phyloP scores from a whole-genome alignment of 2,329 filamentous ascomycete species.

The Periconia digitata region DNA sequence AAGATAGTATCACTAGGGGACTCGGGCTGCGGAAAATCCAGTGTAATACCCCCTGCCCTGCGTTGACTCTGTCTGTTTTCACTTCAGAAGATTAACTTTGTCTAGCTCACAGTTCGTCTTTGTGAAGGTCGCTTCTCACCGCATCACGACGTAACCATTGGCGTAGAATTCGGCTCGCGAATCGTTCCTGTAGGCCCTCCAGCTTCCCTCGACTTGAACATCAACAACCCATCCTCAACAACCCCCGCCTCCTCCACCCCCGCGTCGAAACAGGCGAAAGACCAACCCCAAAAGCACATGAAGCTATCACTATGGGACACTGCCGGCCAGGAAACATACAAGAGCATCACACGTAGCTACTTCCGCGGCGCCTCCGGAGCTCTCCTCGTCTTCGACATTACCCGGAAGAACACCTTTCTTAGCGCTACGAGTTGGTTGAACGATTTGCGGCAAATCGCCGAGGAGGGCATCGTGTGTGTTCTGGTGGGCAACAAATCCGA shows the following conservation, averaged over 20 bases:
- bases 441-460: constrained; percentile 90
- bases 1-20: constrained; percentile 98
- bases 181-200: constrained; percentile 90
- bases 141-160: constrained; percentile 96
- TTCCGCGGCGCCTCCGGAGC: constrained; percentile 79
- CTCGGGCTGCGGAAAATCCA: constrained; percentile 92
- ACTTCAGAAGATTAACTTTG: constrained; percentile 12
- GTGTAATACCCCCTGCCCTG: constrained; percentile 47
- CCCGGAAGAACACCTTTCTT: constrained; percentile 78
- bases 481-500: constrained; percentile 96
- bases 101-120: constrained; percentile 82
- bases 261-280: constrained; percentile 30
- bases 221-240: constrained; percentile 52
- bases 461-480: constrained; percentile 92
- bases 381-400: constrained; percentile 93
- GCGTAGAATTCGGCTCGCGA: constrained; percentile 91
- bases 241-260: constrained; percentile 19
- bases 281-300: constrained; percentile 70
- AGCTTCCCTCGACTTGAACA: constrained; percentile 61
- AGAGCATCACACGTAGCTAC: constrained; percentile 91
- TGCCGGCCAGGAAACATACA: constrained; percentile 95
- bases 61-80: not conserved
- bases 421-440: constrained; percentile 92
- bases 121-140: constrained; percentile 95
- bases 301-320: constrained; percentile 95